Evolutionary conservation across 129 eudicot species (phyloP).

Genomic region (Artemisia tridentata): DNA sequence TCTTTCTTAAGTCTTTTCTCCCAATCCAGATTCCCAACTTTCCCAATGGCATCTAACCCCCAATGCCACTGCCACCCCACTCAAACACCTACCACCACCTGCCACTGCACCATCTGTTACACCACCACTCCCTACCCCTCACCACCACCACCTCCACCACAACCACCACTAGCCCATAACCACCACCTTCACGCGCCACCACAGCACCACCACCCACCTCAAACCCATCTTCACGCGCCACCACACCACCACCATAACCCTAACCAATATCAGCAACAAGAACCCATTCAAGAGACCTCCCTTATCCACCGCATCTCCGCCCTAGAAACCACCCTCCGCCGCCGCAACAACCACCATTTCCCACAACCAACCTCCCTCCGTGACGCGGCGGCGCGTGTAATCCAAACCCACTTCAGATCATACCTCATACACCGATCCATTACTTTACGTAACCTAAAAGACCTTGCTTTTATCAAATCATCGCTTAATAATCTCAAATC

Average conservation of each 20-base stretch:
- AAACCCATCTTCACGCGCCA: conserved; percentile 28
- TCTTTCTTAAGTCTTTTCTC: conserved; percentile 6
- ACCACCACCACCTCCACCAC: conserved; percentile 35
- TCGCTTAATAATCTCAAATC: conserved; percentile 59
- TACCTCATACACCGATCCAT: conserved; percentile 74
- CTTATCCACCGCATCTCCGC: conserved; percentile 84
- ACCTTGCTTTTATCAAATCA: conserved; percentile 70
- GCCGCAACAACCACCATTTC: conserved; percentile 37
- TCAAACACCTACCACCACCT: conserved; percentile 21
- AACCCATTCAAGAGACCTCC: conserved; percentile 40
- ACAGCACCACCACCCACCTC: conserved; percentile 24
- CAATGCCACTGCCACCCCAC: conserved; percentile 36
- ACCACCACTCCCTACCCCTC: conserved; percentile 28
- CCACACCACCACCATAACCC: conserved; percentile 36
- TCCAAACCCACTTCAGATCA: conserved; percentile 82
- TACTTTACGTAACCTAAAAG: conserved; percentile 68
- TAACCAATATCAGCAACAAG: conserved; percentile 11
- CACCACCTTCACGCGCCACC: conserved; percentile 29
- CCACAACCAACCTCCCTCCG: conserved; percentile 50
- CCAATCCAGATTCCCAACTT: conserved; percentile 19
- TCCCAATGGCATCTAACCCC: conserved; percentile 48
- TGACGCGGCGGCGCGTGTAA: conserved; percentile 76
- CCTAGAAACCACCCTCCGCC: conserved; percentile 73
- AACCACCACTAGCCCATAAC: conserved; percentile 39
- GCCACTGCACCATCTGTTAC: conserved; percentile 35